A percentile compares a stretch with the other conserved stretches of the same genome.
Evolutionary conservation across 1,284 basidiomycete genomes (phyloP).

Genomic region (Sporisorium sorghi): DNA sequence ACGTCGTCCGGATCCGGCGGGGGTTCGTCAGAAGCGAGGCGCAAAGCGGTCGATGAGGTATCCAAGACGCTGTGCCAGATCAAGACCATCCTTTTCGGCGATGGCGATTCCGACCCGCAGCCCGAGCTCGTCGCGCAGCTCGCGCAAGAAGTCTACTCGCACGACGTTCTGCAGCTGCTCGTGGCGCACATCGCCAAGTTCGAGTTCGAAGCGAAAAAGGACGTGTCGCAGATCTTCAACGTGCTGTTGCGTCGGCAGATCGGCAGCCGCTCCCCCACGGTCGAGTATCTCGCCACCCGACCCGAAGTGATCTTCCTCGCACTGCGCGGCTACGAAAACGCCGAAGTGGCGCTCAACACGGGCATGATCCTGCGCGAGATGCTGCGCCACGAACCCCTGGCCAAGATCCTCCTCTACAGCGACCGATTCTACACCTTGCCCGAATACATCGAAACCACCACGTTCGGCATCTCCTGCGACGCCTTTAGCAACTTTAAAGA

Average conservation of each 20-base stretch:
- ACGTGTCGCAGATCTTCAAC: constrained; percentile 96
- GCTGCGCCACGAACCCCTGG: constrained; percentile 90
- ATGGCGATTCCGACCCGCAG: constrained; percentile 80
- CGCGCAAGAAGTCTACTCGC: constrained; percentile 93
- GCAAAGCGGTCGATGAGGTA: constrained; percentile 84
- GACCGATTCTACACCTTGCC: constrained; percentile 94
- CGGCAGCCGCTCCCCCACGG: constrained; percentile 90
- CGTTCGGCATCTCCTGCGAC: constrained; percentile 97
- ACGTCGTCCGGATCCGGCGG: constrained; percentile 17
- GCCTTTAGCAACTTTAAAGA: constrained; percentile 92
- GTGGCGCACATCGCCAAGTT: constrained; percentile 84
- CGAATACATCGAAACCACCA: constrained; percentile 95
- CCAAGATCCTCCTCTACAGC: constrained; percentile 89
- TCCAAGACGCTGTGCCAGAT: constrained; percentile 89
- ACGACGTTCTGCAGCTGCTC: constrained; percentile 85
- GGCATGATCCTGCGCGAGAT: constrained; percentile 98
- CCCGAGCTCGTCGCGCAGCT: constrained; percentile 77
- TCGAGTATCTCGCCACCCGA: constrained; percentile 87
- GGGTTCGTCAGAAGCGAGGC: constrained; percentile 23
- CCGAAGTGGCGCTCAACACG: constrained; percentile 95
- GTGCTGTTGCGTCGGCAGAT: constrained; percentile 94
- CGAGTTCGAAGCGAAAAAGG: constrained; percentile 93
- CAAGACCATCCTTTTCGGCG: constrained; percentile 86
- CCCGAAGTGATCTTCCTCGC: constrained; percentile 90
- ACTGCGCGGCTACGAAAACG: constrained; percentile 83